Evolutionary conservation across 306 rosid genomes (phyloP).

Genomic region (Castanospermum australe): DNA sequence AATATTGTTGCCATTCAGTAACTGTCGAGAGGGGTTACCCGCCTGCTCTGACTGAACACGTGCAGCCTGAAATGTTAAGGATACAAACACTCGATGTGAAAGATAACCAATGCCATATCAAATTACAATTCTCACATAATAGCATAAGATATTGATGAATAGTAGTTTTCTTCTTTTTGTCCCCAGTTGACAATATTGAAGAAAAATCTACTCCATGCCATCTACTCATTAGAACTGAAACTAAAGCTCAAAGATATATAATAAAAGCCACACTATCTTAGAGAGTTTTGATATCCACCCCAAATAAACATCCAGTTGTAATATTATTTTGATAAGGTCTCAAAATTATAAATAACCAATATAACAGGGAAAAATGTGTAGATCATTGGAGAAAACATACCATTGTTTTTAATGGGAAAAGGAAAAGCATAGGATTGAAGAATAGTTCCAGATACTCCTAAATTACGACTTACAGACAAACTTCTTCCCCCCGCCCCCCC

Average conservation of each 20-base stretch:
- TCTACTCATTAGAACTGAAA: not conserved
- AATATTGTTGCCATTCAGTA: slow-evolving; percentile 46
- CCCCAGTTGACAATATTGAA: not conserved
- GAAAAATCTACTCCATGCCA: not conserved
- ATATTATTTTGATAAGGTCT: not conserved
- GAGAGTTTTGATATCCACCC: not conserved
- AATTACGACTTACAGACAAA: not conserved
- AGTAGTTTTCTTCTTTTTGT: not conserved
- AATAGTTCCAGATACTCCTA: not conserved
- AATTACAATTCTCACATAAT: not conserved
- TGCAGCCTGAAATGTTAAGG: slow-evolving; percentile 62
- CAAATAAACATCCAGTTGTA: not conserved
- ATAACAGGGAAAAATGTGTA: not conserved
- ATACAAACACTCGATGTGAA: not conserved
- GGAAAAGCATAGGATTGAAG: not conserved
- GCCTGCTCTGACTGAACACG: slow-evolving; percentile 74
- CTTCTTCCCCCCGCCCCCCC: too few species aligned
- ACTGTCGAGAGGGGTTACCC: slow-evolving; percentile 51
- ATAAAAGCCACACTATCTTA: not conserved
- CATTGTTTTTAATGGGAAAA: not conserved
- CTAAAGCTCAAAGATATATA: not conserved
- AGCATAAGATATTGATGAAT: not conserved
- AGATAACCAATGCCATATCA: not conserved
- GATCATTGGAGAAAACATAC: not conserved
- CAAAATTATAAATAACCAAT: not conserved